phyloP scores from a whole-genome alignment of 192 early-diverging fungal species.

The Globomyces pollinis-pini region DNA sequence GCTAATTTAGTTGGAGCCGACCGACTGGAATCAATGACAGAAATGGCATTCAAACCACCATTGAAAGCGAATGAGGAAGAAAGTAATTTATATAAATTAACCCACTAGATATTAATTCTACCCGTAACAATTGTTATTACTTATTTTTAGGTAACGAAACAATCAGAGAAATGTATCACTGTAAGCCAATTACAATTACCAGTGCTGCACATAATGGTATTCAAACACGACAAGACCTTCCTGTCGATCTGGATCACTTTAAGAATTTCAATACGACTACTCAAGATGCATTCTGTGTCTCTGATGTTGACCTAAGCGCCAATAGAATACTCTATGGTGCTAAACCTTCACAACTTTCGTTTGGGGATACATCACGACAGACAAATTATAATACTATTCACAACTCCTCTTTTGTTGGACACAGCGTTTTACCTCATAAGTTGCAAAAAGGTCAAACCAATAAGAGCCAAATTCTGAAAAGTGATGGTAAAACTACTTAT shows the following conservation, averaged over 20 bases:
- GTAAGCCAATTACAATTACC: background rate
- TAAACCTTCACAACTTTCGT: background rate
- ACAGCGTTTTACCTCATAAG: background rate
- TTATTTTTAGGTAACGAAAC: too few species aligned
- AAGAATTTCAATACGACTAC: background rate
- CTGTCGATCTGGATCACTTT: conserved; percentile 1
- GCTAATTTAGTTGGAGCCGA: background rate
- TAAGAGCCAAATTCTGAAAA: background rate
- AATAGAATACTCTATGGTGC: background rate
- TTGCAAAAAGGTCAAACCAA: background rate
- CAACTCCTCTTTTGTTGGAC: background rate
- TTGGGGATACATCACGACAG: background rate
- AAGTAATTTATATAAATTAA: background rate
- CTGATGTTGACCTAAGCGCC: background rate
- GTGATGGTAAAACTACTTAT: background rate
- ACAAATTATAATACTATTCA: background rate
- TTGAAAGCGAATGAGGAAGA: background rate
- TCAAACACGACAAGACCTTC: conserved; percentile 5
- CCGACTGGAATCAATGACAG: background rate
- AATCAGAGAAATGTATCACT: background rate
- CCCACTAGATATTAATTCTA: background rate
- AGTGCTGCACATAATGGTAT: background rate
- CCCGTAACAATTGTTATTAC: background rate
- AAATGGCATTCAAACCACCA: background rate
- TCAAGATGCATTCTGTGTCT: background rate